Evolutionary conservation across 1,284 basidiomycete genomes (phyloP).

Genomic region (Farysia itapuensis): DNA sequence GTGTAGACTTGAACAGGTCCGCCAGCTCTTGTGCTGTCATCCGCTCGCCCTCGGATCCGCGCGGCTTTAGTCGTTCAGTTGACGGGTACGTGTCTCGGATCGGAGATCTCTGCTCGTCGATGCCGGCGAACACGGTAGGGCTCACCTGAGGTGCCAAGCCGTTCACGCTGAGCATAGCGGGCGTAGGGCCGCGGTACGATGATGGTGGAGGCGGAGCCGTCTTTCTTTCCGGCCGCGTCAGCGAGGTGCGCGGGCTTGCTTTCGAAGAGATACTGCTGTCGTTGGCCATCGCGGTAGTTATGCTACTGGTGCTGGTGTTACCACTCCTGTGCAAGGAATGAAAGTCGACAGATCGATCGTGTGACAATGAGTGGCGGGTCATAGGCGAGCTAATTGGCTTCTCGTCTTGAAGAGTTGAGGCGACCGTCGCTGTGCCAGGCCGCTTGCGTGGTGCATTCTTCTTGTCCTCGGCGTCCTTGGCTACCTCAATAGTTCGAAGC

Average conservation of each 20-base stretch:
- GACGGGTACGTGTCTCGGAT: conserved; percentile 3
- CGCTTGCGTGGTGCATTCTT: conserved; percentile 18
- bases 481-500: conserved; percentile 49
- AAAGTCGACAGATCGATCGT: background rate
- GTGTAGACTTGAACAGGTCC: conserved; percentile 43
- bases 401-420: conserved; percentile 10
- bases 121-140: background rate
- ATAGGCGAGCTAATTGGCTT: background rate
- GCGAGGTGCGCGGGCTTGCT: conserved; percentile 19
- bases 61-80: conserved; percentile 25
- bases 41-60: conserved; percentile 16
- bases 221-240: conserved; percentile 24
- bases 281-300: background rate
- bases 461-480: conserved; percentile 19
- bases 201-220: conserved; percentile 27
- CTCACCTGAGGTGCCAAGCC: no score
- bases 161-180: conserved; percentile 5
- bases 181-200: conserved; percentile 30
- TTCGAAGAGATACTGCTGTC: background rate
- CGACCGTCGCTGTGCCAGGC: conserved; percentile 21
- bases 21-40: conserved; percentile 27
- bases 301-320: background rate
- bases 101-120: background rate
- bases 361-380: background rate
- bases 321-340: background rate